These are phyloP conservation scores for Kodamaea leandrae DNA, from an alignment of 805 yeast genomes.

Conservation along the genomic window DNA sequence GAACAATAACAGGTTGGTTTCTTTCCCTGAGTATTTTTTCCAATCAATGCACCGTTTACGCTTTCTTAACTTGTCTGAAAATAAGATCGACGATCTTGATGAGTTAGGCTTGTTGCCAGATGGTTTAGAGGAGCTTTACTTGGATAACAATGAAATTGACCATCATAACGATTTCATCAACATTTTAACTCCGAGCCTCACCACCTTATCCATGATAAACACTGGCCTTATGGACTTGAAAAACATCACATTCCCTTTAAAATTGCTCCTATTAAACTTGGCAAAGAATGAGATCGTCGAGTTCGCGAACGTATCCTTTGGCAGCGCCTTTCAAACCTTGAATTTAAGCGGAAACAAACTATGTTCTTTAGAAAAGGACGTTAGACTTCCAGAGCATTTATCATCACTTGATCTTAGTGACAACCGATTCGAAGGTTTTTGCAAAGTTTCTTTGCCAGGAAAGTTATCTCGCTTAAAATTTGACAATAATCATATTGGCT, in stretches of 20 bases:
- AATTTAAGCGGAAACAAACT: conserved; percentile 11
- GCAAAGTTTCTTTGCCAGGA: conserved; percentile 7
- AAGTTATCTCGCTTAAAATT: conserved; percentile 8
- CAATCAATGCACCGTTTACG: conserved; percentile 9
- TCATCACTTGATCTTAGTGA: conserved; percentile 9
- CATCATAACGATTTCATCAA: conserved; percentile 15
- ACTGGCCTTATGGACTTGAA: conserved; percentile 19
- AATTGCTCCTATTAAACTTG: conserved; percentile 15
- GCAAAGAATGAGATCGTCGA: conserved; percentile 17
- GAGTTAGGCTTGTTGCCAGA: conserved; percentile 22
- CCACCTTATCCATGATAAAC: conserved; percentile 17
- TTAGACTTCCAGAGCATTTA: conserved; percentile 2
- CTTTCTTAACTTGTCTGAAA: conserved; percentile 16
- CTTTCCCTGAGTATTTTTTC: conserved; percentile 17
- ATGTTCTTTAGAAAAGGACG: conserved; percentile 5
- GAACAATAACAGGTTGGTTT: conserved; percentile 13
- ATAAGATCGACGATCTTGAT: conserved; percentile 22
- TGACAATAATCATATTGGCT: conserved; percentile 5
- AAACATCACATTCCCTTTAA: conserved; percentile 16
- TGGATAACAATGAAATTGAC: conserved; percentile 23
- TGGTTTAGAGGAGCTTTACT: conserved; percentile 13
- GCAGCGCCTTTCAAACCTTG: conserved; percentile 7
- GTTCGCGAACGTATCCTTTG: conserved; percentile 16
- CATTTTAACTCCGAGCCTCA: conserved; percentile 18
- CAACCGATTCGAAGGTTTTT: conserved; percentile 8